phyloP scores from a whole-genome alignment of 1,139 yeast species.

The Pichia sp. region DNA sequence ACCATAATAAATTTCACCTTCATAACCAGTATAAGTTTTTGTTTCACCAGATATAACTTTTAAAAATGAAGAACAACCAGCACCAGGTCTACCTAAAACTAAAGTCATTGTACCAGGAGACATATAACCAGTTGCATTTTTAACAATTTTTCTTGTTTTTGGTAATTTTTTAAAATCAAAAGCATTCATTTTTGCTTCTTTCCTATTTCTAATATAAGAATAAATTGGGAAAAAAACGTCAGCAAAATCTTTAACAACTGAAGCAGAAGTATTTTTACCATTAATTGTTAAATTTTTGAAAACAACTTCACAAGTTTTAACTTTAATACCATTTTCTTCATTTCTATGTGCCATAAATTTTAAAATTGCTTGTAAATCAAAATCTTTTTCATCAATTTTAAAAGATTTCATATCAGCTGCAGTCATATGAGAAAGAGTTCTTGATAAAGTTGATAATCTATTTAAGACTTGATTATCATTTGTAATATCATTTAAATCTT shows the following conservation, averaged over 20 bases:
- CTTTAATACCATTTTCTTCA: conserved; percentile 40
- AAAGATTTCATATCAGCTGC: conserved; percentile 25
- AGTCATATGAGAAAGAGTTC: conserved; percentile 22
- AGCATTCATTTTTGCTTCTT: conserved; percentile 1
- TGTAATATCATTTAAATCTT: too few species aligned
- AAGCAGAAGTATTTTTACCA: conserved; percentile 44
- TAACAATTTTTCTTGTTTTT: conserved; percentile 34
- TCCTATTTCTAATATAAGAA: conserved; percentile 1
- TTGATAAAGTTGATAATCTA: conserved; percentile 24
- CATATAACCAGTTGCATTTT: conserved; percentile 38
- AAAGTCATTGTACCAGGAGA: conserved; percentile 48
- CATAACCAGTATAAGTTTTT: conserved; percentile 22
- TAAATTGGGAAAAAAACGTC: conserved; percentile 32
- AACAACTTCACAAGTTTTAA: conserved; percentile 42
- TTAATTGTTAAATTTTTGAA: conserved; percentile 41
- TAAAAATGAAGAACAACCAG: conserved; percentile 46
- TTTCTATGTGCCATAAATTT: conserved; percentile 28
- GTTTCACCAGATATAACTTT: conserved; percentile 32
- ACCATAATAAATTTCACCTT: conserved; percentile 37
- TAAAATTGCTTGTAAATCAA: conserved; percentile 32
- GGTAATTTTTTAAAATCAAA: conserved; percentile 22
- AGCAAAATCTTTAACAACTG: conserved; percentile 42
- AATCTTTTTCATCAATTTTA: conserved; percentile 24
- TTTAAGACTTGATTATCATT: conserved; percentile 16
- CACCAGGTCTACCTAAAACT: conserved; percentile 51